Evolutionary conservation across 108 stramenopile species (phyloP).

Genomic region (Bacterosira constricta): DNA sequence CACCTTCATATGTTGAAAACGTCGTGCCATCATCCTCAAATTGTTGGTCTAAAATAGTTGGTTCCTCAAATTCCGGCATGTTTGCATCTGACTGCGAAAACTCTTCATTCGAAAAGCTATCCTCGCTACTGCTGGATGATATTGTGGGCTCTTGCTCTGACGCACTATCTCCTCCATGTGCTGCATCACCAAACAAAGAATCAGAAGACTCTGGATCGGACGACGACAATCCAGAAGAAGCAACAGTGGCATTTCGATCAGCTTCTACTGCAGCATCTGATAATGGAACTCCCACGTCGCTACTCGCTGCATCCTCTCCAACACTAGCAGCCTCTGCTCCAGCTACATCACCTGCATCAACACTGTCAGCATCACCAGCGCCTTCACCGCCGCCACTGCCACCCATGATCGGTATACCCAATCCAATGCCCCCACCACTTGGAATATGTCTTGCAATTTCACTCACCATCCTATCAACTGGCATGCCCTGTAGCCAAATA

Average conservation of each 20-base stretch:
- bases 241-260: constrained; percentile 77
- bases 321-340: constrained; percentile 28
- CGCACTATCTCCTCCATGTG: constrained; percentile 26
- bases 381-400: constrained; percentile 70
- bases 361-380: constrained; percentile 21
- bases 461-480: constrained; percentile 81
- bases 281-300: constrained; percentile 26
- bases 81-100: neutral
- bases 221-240: constrained; percentile 58
- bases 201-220: constrained; percentile 62
- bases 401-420: constrained; percentile 71
- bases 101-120: neutral
- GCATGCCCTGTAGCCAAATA: constrained; percentile 89
- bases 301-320: constrained; percentile 14
- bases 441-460: constrained; percentile 89
- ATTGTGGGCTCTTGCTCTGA: neutral
- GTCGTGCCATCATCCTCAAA: constrained; percentile 38
- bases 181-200: constrained; percentile 81
- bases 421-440: constrained; percentile 74
- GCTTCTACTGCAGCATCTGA: constrained; percentile 59
- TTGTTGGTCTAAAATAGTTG: constrained; percentile 16
- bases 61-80: constrained; percentile 29
- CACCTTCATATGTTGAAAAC: constrained; percentile 23
- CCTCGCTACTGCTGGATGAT: neutral
- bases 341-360: constrained; percentile 10